Percentiles rank a stretch among this genome's conserved stretches.
phyloP scores from a whole-genome alignment of 768 basidiomycete species.

The Termitomyces sp. region DNA sequence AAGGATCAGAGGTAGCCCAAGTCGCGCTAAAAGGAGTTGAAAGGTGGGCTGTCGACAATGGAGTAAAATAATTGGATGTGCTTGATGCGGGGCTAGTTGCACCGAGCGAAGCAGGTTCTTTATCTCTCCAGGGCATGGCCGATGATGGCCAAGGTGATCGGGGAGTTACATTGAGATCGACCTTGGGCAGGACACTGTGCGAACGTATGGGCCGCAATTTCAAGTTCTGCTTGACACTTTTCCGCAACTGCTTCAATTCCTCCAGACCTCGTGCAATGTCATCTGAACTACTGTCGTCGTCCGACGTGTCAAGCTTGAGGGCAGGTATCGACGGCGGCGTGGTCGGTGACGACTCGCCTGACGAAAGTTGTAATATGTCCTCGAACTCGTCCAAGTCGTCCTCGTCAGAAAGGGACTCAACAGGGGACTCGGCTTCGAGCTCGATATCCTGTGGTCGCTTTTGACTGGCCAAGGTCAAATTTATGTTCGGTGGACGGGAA shows the following conservation, averaged over 20 bases:
- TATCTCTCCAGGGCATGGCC: constrained; percentile 16
- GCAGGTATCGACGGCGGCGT: constrained; percentile 28
- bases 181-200: constrained; percentile 43
- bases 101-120: constrained; percentile 25
- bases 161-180: constrained; percentile 24
- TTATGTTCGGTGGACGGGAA: constrained; percentile 47
- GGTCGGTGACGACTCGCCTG: constrained; percentile 27
- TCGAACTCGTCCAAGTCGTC: constrained; percentile 32
- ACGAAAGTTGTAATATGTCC: constrained; percentile 34
- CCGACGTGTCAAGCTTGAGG: constrained; percentile 24
- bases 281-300: constrained; percentile 37
- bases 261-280: constrained; percentile 66
- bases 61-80: constrained; percentile 47
- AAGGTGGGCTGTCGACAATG: constrained; percentile 28
- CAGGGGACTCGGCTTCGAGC: constrained; percentile 29
- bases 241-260: constrained; percentile 61
- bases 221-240: constrained; percentile 71
- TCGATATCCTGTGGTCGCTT: constrained; percentile 28
- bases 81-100: constrained; percentile 42
- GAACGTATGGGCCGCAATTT: constrained; percentile 73
- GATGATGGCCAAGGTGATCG: constrained; percentile 20
- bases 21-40: constrained; percentile 21
- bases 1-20: constrained; percentile 19
- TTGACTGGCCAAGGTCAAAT: constrained; percentile 30
- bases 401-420: constrained; percentile 22